phyloP scores from a whole-genome alignment of 1,284 basidiomycete species.

The Porogramme epimiltina region DNA sequence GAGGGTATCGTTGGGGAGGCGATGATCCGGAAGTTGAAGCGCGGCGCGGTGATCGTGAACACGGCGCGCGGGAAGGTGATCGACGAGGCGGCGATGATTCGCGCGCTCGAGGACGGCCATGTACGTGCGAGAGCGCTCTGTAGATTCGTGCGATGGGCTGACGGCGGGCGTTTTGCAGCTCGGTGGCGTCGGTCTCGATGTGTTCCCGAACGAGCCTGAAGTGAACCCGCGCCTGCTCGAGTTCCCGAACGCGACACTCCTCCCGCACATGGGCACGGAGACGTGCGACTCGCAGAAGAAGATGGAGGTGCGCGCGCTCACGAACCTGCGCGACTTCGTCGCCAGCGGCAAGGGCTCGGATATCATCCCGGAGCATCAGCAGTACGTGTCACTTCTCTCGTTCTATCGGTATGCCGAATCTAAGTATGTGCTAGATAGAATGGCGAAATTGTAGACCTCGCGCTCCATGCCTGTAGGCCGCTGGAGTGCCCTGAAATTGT shows the following conservation, averaged over 20 bases:
- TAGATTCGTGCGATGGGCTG: background rate
- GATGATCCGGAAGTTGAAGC: constrained; percentile 82
- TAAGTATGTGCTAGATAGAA: background rate
- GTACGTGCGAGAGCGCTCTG: constrained; percentile 43
- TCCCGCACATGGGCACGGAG: constrained; percentile 92
- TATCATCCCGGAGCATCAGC: constrained; percentile 60
- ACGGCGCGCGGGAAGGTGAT: constrained; percentile 90
- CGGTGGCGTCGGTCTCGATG: constrained; percentile 84
- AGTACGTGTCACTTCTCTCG: constrained; percentile 4
- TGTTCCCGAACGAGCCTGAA: constrained; percentile 86
- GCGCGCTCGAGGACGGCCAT: constrained; percentile 83
- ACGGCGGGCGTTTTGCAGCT: constrained; percentile 48
- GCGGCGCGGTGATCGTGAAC: constrained; percentile 82
- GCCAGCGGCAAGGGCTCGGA: constrained; percentile 64
- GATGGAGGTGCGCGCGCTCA: constrained; percentile 81
- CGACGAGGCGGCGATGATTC: constrained; percentile 85
- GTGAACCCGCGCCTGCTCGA: constrained; percentile 81
- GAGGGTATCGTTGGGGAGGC: constrained; percentile 75
- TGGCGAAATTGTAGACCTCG: background rate
- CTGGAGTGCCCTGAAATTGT: too few species aligned
- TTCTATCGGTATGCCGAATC: background rate
- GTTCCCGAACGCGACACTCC: constrained; percentile 80
- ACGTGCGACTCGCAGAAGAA: constrained; percentile 79
- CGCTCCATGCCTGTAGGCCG: too few species aligned
- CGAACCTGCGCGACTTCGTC: constrained; percentile 71